Conservation (phyloP, 1,139 yeast species). For the Suhomyces bolitotheri region DNA sequence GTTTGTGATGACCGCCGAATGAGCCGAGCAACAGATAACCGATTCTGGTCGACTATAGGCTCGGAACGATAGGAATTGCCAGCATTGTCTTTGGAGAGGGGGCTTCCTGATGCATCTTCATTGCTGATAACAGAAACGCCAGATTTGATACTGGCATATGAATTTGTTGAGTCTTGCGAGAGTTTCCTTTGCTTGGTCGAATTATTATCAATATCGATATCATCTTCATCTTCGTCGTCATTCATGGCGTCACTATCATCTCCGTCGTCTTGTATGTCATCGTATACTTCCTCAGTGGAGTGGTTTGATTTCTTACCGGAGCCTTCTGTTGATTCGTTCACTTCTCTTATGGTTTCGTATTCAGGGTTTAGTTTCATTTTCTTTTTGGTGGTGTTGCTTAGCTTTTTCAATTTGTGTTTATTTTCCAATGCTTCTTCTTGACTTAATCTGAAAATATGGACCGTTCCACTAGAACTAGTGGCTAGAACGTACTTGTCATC, state of each 20-base stretch:
- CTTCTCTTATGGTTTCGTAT: constrained; percentile 35
- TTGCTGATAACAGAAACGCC: constrained; percentile 24
- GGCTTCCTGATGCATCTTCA: constrained; percentile 25
- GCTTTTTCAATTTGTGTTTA: constrained; percentile 37
- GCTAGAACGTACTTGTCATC: constrained; percentile 78
- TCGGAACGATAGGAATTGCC: constrained; percentile 34
- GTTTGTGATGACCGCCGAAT: constrained; percentile 59
- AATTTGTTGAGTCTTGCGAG: constrained; percentile 44
- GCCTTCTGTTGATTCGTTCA: constrained; percentile 16
- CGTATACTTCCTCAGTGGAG: constrained; percentile 22
- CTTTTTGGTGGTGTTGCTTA: constrained; percentile 13
- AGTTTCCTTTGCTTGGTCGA: constrained; percentile 37
- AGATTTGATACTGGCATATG: constrained; percentile 39
- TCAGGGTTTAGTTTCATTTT: constrained; percentile 22
- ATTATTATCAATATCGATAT: constrained; percentile 26
- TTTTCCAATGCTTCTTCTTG: constrained; percentile 55
- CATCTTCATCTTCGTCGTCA: constrained; percentile 30
- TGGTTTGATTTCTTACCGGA: constrained; percentile 34
- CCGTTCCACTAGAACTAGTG: constrained; percentile 88
- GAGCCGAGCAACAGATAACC: constrained; percentile 72
- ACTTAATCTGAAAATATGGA: constrained; percentile 80
- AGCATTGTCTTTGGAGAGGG: constrained; percentile 5
- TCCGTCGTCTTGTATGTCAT: constrained; percentile 18
- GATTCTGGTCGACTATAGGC: constrained; percentile 68
- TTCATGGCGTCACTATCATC: constrained; percentile 38